Conservation (phyloP, 2,329 filamentous ascomycete genomes). For the Chaetomiaceae sp. region DNA sequence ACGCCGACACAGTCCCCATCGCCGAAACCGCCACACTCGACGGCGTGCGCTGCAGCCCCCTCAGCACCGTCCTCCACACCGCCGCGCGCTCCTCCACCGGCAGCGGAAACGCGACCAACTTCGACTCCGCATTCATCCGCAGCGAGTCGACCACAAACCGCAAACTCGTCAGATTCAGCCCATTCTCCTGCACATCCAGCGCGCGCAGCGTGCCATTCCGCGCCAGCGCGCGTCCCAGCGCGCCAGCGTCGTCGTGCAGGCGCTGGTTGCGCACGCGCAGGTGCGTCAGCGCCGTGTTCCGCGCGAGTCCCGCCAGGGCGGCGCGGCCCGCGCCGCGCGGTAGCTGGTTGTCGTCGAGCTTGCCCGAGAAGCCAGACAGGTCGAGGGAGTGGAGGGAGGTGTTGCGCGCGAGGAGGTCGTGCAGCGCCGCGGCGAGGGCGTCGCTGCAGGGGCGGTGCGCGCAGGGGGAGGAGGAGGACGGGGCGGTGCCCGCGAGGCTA, state of each 20-base stretch:
- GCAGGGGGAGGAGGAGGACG: conserved; percentile 35
- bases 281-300: conserved; percentile 35
- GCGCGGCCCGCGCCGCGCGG: conserved; percentile 47
- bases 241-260: conserved; percentile 47
- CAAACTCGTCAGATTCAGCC: conserved; percentile 47
- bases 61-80: conserved; percentile 22
- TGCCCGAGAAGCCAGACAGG: conserved; percentile 51
- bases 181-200: conserved; percentile 50
- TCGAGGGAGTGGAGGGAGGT: conserved; percentile 47
- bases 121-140: too few species aligned
- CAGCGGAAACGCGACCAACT: conserved; percentile 40
- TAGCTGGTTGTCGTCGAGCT: conserved; percentile 51
- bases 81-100: conserved; percentile 24
- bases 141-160: conserved; percentile 42
- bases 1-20: background rate
- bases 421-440: conserved; percentile 43
- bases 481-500: conserved; percentile 49
- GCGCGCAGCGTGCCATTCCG: conserved; percentile 44
- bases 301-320: conserved; percentile 33
- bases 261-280: conserved; percentile 52
- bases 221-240: conserved; percentile 43
- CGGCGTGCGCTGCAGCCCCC: conserved; percentile 14
- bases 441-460: conserved; percentile 31
- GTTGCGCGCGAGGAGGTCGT: conserved; percentile 47
- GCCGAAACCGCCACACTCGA: conserved; percentile 5